Percentiles rank a stretch among this genome's conserved stretches.
Conservation (phyloP, 306 rosid species). For the Malus sieversii region DNA sequence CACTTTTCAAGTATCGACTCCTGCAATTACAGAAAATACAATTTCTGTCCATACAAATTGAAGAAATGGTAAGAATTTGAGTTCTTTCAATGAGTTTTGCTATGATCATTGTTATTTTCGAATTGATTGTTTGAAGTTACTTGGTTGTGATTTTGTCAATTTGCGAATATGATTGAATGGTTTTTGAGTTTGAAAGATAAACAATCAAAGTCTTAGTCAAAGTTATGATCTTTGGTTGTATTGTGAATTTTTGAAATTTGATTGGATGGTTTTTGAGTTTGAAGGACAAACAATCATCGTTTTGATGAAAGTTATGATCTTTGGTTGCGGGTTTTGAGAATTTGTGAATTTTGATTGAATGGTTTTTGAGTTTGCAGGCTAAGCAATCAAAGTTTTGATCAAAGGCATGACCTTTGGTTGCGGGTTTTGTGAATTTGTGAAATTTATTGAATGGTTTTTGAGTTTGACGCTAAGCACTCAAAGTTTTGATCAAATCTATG, state of each 20-base stretch:
- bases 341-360: background rate
- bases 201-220: background rate
- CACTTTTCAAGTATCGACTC: constrained; percentile 9
- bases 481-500: background rate
- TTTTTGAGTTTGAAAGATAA: background rate
- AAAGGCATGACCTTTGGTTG: background rate
- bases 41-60: constrained; percentile 25
- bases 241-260: background rate
- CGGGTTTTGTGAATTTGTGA: constrained; percentile 1
- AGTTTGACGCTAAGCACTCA: background rate
- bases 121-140: background rate
- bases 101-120: background rate
- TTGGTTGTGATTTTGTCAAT: background rate
- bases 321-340: background rate
- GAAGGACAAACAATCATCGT: background rate
- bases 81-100: background rate
- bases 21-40: constrained; percentile 25
- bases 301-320: no score
- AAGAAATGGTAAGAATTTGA: constrained; percentile 40
- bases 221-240: background rate
- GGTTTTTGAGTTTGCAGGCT: background rate
- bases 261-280: background rate
- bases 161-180: background rate
- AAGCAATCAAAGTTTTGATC: background rate
- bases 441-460: background rate